Evolutionary conservation across 2,329 filamentous ascomycete species (phyloP).

Genomic region (Ceratocystis ficicola): DNA sequence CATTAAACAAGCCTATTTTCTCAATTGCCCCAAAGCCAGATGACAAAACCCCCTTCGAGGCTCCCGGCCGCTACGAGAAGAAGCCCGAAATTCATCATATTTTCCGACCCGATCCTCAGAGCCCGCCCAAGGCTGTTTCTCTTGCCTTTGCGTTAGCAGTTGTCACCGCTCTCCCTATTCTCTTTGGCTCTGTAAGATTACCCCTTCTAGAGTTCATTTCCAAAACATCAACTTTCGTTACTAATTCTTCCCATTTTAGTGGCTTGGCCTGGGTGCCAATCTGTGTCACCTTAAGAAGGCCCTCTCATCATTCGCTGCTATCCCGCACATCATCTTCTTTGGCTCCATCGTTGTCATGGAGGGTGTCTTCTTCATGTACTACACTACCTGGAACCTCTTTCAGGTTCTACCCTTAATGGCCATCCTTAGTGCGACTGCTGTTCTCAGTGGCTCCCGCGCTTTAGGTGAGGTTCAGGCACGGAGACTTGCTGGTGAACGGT

Average conservation of each 20-base stretch:
- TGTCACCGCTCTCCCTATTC: constrained; percentile 56
- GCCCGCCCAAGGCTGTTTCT: constrained; percentile 68
- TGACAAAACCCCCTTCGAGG: constrained; percentile 49
- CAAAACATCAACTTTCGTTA: not conserved
- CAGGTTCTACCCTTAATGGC: constrained; percentile 65
- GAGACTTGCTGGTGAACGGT: constrained; percentile 61
- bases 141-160: constrained; percentile 64
- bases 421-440: constrained; percentile 56
- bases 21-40: constrained; percentile 56
- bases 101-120: constrained; percentile 69
- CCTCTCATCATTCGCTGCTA: constrained; percentile 55
- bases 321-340: constrained; percentile 76
- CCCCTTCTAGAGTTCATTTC: not conserved
- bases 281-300: constrained; percentile 65
- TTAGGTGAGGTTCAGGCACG: constrained; percentile 86
- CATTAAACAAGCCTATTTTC: constrained; percentile 60
- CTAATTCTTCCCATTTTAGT: constrained; percentile 38
- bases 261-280: constrained; percentile 74
- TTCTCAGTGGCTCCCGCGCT: constrained; percentile 80
- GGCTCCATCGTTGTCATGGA: constrained; percentile 81
- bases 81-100: constrained; percentile 78
- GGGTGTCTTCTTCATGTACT: constrained; percentile 88
- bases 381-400: constrained; percentile 83
- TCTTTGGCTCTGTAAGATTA: constrained; percentile 55
- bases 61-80: constrained; percentile 71